Percentiles rank a stretch among this genome's conserved stretches.
phyloP scores from a whole-genome alignment of 75 land plant species.

The Chamaecyparis obtusa region DNA sequence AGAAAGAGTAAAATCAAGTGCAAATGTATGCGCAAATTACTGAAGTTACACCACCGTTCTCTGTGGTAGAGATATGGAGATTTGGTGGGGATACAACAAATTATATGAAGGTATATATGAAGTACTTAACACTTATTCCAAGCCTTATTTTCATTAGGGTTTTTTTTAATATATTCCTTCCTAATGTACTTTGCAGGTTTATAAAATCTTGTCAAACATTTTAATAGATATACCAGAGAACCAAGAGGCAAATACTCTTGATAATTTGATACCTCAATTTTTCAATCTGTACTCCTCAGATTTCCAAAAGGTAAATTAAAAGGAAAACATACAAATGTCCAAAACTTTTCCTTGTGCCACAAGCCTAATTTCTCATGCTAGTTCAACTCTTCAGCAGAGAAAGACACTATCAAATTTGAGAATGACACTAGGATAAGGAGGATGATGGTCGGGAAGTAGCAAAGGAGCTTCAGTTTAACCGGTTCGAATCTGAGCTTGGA shows the following conservation, averaged over 20 bases:
- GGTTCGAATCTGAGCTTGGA: too few relatives aligned
- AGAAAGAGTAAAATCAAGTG: neutral
- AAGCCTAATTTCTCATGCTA: neutral
- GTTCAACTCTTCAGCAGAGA: too few relatives aligned
- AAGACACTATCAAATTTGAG: too few relatives aligned
- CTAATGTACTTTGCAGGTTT: constrained; percentile 31
- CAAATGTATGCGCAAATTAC: constrained; percentile 38
- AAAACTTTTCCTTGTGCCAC: neutral
- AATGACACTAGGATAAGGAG: too few relatives aligned
- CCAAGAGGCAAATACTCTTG: neutral
- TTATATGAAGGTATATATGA: constrained; percentile 42
- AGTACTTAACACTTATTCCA: neutral
- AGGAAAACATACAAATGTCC: neutral
- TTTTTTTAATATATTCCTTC: neutral
- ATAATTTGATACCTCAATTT: neutral
- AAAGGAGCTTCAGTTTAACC: too few relatives aligned
- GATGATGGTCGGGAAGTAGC: too few relatives aligned
- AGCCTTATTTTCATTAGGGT: neutral
- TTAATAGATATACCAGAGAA: constrained; percentile 7
- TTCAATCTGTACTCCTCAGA: neutral
- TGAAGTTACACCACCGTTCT: constrained; percentile 65
- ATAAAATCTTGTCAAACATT: constrained; percentile 37
- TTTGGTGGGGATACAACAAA: constrained; percentile 48
- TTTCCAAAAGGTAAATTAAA: too few relatives aligned
- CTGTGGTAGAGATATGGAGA: constrained; percentile 66